Evolutionary conservation across 257 asterid species (phyloP).

Genomic region (Marsdenia floribunda): DNA sequence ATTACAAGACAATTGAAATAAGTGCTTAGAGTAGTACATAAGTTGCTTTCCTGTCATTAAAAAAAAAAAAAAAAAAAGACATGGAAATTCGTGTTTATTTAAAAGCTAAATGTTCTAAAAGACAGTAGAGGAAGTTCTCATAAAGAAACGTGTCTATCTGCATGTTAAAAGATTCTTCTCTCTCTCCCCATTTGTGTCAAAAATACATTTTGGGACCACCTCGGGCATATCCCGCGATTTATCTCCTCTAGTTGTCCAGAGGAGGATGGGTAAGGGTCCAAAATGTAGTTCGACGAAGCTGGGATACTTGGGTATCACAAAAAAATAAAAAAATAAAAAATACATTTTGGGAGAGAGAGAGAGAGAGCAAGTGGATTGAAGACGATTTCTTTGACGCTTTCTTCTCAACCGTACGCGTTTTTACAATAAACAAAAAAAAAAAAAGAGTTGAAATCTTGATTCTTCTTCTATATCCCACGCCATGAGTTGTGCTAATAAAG

Average conservation of each 20-base stretch:
- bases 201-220: no score
- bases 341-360: no score
- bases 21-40: neutral
- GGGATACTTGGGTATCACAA: no score
- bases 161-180: neutral
- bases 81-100: neutral
- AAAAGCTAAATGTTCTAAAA: neutral
- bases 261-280: no score
- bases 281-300: no score
- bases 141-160: neutral
- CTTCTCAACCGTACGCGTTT: neutral
- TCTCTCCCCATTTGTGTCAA: neutral
- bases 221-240: no score
- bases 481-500: neutral
- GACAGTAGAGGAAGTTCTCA: neutral
- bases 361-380: neutral
- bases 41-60: neutral
- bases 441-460: no score
- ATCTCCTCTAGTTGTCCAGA: no score
- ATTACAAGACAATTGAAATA: neutral
- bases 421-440: neutral
- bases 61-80: no score
- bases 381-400: neutral
- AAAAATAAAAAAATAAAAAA: no score
- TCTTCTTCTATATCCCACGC: neutral